Conservation (phyloP, 257 asterid genomes). For the Solanum sitiens region DNA sequence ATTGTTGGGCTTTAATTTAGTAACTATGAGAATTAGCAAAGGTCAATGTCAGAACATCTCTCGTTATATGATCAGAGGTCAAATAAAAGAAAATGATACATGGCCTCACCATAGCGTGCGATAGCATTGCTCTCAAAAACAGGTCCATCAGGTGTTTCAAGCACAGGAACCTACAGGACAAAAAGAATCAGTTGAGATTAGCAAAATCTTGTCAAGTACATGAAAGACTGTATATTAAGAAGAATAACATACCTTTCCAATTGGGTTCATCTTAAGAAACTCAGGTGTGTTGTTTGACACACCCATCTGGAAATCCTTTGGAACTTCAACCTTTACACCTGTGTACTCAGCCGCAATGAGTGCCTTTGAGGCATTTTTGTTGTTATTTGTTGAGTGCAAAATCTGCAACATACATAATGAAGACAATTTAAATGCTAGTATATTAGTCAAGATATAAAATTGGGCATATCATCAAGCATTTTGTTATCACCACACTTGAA, state of each 20-base stretch:
- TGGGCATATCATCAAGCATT: neutral
- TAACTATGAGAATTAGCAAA: slow-evolving; percentile 28
- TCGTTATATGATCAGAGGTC: neutral
- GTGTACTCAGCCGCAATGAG: neutral
- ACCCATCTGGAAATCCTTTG: slow-evolving; percentile 51
- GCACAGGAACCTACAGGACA: neutral
- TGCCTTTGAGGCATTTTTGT: neutral
- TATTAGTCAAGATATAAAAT: neutral
- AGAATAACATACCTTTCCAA: slow-evolving; percentile 36
- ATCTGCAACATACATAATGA: neutral
- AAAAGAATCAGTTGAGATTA: neutral
- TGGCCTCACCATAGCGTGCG: slow-evolving; percentile 69
- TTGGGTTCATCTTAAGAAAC: slow-evolving; percentile 77
- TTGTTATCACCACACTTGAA: neutral
- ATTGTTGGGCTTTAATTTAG: slow-evolving; percentile 35
- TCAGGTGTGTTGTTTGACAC: slow-evolving; percentile 72
- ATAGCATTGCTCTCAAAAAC: slow-evolving; percentile 90
- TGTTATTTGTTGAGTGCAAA: neutral
- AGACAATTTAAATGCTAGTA: slow-evolving; percentile 2
- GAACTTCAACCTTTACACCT: neutral
- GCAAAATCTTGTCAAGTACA: slow-evolving; percentile 43
- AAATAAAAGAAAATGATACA: neutral
- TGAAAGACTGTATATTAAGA: slow-evolving; percentile 26
- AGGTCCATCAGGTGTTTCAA: slow-evolving; percentile 77
- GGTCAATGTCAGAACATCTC: neutral